Percentiles rank a stretch among this genome's conserved stretches.
These are phyloP conservation scores for Tylopilus intermedius DNA, from an alignment of 768 basidiomycete species.

Conservation along the genomic window DNA sequence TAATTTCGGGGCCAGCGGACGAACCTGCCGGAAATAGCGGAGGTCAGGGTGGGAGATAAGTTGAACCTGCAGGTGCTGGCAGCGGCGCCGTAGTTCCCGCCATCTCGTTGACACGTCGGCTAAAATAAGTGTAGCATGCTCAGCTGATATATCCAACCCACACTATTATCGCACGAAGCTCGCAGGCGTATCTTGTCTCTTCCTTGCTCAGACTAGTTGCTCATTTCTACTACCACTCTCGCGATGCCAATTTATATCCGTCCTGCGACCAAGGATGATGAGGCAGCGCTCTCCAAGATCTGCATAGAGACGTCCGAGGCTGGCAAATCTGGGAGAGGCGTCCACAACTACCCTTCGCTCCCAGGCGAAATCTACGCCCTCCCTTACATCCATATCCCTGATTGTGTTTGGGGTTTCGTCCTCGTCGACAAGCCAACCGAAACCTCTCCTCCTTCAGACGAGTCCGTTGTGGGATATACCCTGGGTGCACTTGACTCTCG, in stretches of 20 bases:
- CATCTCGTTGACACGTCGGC: conserved; percentile 6
- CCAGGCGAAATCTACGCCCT: conserved; percentile 70
- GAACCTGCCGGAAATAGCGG: conserved; percentile 20
- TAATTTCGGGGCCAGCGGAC: conserved; percentile 29
- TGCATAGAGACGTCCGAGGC: conserved; percentile 73
- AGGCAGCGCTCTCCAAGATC: conserved; percentile 56
- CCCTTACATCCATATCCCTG: conserved; percentile 67
- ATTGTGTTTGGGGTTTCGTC: conserved; percentile 65
- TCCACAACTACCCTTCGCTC: conserved; percentile 60
- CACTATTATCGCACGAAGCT: neutral
- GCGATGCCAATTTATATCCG: conserved; percentile 47
- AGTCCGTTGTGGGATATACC: conserved; percentile 63
- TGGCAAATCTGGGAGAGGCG: conserved; percentile 57
- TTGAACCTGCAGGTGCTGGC: neutral
- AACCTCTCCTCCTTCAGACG: conserved; percentile 25
- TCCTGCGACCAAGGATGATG: conserved; percentile 49
- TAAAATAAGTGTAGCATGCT: conserved; percentile 18
- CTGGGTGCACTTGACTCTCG: conserved; percentile 66
- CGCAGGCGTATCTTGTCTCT: neutral
- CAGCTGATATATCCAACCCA: conserved; percentile 3
- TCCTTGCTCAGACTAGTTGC: conserved; percentile 1
- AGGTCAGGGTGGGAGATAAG: conserved; percentile 20
- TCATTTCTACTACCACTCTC: neutral
- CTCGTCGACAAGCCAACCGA: conserved; percentile 44
- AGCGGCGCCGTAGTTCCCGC: neutral